Evolutionary conservation across 139 green algal genomes (phyloP).

Genomic region (Yamagishiella unicocca): DNA sequence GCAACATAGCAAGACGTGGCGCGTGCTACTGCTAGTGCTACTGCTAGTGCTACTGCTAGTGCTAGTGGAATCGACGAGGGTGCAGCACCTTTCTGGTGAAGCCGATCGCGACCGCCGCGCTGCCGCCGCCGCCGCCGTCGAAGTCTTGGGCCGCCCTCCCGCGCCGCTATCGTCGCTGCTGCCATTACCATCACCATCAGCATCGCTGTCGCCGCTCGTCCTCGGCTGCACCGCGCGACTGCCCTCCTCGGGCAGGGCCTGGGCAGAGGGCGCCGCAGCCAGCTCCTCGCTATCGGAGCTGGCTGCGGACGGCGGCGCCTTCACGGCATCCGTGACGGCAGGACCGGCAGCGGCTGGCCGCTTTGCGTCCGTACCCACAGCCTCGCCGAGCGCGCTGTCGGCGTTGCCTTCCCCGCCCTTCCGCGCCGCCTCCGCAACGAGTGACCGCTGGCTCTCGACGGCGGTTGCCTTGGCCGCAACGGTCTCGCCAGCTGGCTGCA

Average conservation of each 20-base stretch:
- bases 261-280: not conserved
- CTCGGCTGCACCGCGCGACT: not conserved
- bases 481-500: not conserved
- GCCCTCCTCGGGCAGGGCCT: constrained; percentile 6
- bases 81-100: not conserved
- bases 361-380: not conserved
- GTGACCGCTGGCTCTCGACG: too few species aligned
- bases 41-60: too few species aligned
- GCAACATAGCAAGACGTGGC: too few species aligned
- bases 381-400: too few species aligned
- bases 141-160: not conserved
- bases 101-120: not conserved
- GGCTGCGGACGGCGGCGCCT: constrained; percentile 7
- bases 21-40: too few species aligned
- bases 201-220: not conserved
- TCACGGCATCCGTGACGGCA: not conserved
- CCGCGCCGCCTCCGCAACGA: too few species aligned
- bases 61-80: not conserved
- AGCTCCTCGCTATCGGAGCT: constrained; percentile 19
- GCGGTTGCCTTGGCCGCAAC: not conserved
- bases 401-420: not conserved
- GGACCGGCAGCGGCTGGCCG: not conserved
- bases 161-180: not conserved
- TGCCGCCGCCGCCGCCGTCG: not conserved
- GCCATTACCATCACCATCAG: not conserved